A percentile compares a stretch with the other conserved stretches of the same genome.
Evolutionary conservation across 192 early-diverging fungal genomes (phyloP).

Genomic region (Phycomyces blakesleeanus): DNA sequence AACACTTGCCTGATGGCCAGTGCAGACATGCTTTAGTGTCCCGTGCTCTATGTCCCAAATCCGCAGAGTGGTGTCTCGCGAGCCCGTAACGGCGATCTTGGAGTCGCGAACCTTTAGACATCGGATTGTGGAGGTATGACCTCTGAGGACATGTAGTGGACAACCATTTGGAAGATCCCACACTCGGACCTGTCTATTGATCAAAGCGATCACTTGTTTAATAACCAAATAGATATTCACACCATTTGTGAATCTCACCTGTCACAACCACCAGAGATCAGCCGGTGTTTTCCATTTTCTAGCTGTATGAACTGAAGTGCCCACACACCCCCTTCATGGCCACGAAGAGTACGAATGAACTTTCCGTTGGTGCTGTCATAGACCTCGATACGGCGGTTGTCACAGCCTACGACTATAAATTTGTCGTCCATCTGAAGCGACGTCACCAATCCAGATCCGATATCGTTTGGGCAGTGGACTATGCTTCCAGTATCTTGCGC

Average conservation of each 20-base stretch:
- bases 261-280: constrained; percentile 96
- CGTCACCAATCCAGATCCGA: constrained; percentile 74
- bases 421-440: constrained; percentile 94
- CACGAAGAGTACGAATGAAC: constrained; percentile 66
- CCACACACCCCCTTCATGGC: constrained; percentile 96
- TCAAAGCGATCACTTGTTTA: background rate
- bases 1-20: constrained; percentile 87
- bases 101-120: constrained; percentile 77
- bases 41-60: constrained; percentile 82
- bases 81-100: constrained; percentile 84
- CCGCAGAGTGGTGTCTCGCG: constrained; percentile 86
- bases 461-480: constrained; percentile 49
- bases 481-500: constrained; percentile 37
- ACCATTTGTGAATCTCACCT: constrained; percentile 46
- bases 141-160: constrained; percentile 86
- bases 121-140: constrained; percentile 94
- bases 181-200: constrained; percentile 69
- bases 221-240: background rate
- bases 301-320: constrained; percentile 70
- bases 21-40: constrained; percentile 68
- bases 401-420: constrained; percentile 91
- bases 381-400: constrained; percentile 91
- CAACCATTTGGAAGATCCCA: constrained; percentile 89
- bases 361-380: constrained; percentile 80
- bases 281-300: constrained; percentile 50